phyloP scores from a whole-genome alignment of 2,329 filamentous ascomycete genomes.

The Colletotrichum tofieldiae region DNA sequence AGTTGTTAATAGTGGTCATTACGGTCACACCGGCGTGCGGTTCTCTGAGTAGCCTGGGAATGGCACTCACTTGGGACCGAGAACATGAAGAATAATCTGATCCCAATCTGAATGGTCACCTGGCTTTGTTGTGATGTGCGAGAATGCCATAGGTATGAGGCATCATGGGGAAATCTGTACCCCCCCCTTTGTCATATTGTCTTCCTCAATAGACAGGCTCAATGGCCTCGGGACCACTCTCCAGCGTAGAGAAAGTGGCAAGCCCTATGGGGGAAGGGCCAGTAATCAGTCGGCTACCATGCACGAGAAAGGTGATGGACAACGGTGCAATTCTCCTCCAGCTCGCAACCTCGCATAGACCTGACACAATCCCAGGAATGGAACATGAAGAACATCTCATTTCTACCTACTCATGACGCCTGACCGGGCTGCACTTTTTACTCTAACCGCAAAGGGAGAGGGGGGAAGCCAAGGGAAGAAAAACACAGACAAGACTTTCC shows the following conservation, averaged over 20 bases:
- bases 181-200: too few relatives aligned
- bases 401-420: slow-evolving; percentile 44
- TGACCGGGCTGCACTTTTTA: slow-evolving; percentile 43
- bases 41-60: too few relatives aligned
- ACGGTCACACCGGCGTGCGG: neutral
- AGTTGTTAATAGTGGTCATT: slow-evolving; percentile 13
- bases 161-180: neutral
- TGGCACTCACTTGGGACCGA: neutral
- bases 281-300: neutral
- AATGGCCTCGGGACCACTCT: neutral
- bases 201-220: too few relatives aligned
- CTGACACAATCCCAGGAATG: neutral
- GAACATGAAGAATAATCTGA: neutral
- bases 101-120: too few relatives aligned
- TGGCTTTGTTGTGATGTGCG: neutral
- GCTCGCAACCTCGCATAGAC: neutral
- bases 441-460: slow-evolving; percentile 33
- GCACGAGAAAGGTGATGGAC: neutral
- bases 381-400: slow-evolving; percentile 42
- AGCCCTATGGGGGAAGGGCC: neutral
- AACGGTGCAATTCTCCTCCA: neutral
- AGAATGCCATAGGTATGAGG: neutral
- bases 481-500: slow-evolving; percentile 23
- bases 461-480: slow-evolving; percentile 12
- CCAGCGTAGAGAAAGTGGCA: neutral